Base-by-base conservation (phyloP, 2,329 filamentous ascomycete species). In the Sporothrix curviconia region DNA sequence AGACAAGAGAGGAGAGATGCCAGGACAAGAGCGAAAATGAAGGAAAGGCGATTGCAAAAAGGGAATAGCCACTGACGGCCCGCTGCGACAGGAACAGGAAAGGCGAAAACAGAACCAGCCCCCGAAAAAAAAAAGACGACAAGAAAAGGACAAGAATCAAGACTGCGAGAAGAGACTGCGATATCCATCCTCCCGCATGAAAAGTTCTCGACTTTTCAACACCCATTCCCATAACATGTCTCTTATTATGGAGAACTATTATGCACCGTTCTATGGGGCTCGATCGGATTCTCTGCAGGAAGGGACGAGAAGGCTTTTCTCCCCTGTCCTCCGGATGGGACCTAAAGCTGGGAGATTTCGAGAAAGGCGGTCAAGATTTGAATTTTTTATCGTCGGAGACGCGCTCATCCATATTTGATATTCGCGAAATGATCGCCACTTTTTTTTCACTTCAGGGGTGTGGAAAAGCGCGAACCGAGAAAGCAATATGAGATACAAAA, bases 341-440 rank as follows among this genome's bases (percentile, higher is more conserved):
- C 36, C 36, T 40, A 17, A n/a, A 22, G 19, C 30, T 40, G 8
- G n/a, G 37, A 51, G 24, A 39, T 51, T 51, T 51, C 49, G 34
- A 56, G 44, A 51, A 52, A 52, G 55, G 46, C 55, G 55, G 55
- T 57, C 37, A 51, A 44, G 46, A 43, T 40, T 25, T 49, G 6
- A 5, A 32, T 56, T 25, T 22, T 5, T 22, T 4, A 3, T 24
- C 24, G n/a, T 15, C 36, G 28, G 28, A 39, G 39, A 15, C 49
- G 49, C 42, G 49, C 34, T 34, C 34, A 37, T 30, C 37, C 39
- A 28, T 49, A 44, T 50, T 56, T 56, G 54, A 56, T 50, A 25
- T 22, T 39, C 36, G 36, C 43, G 25, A 32, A 49, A 42, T 37
- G 53, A 55, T 47, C 42, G 42, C 43, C 53, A 37, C 34, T 32